Evolutionary conservation across 2,329 filamentous ascomycete species (phyloP), one percentile per base, ranked within the genome.

Genomic region (Fusarium mexicanum): DNA sequence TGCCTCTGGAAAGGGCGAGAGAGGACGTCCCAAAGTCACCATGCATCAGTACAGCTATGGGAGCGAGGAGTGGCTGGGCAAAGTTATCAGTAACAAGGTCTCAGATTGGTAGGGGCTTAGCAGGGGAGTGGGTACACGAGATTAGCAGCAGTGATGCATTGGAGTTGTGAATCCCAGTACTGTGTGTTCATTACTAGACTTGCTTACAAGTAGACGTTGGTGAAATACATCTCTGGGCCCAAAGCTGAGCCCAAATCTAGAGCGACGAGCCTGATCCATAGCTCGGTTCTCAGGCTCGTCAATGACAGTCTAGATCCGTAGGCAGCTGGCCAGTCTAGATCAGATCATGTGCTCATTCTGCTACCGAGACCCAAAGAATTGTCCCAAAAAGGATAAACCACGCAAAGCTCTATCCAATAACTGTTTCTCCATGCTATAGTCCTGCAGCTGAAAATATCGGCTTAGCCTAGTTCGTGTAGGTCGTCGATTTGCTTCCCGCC

Each of bases 61-160:
- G 4, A 9, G 8, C 8, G 3, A 8, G 4, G 17, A 54, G 20
- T 54, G 51, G 51, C 7, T 18, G 10, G 11, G 11, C 20, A 29
- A 22, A 8, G 35, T 40, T 8, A 40, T 54, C 24, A 29, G 24
- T 5, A 54, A 54, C 18, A 54, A 40, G 14, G 48, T 11, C 48
- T 6, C 9, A 9, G 12, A 35, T 2, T 54, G 35, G 35, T 54
- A 54, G 10, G 18, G 18, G 17, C 0, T 37, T 16, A 33, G 18
- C 7, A 3, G 9, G 17, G n/a, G 6, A 7, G 12, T 9, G 6
- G 12, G 18, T 18, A 3, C 4, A 6, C 6, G 14, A 16, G 6
- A 4, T 37, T 22, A 17, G 12, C 10, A 14, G n/a, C 2, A 2
- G 33, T 22, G 18, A 5, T 40, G 20, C 13, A n/a, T 29, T 16